Base-by-base conservation (phyloP, 352 stramenopile genomes). In the Pythium phragmitis region DNA sequence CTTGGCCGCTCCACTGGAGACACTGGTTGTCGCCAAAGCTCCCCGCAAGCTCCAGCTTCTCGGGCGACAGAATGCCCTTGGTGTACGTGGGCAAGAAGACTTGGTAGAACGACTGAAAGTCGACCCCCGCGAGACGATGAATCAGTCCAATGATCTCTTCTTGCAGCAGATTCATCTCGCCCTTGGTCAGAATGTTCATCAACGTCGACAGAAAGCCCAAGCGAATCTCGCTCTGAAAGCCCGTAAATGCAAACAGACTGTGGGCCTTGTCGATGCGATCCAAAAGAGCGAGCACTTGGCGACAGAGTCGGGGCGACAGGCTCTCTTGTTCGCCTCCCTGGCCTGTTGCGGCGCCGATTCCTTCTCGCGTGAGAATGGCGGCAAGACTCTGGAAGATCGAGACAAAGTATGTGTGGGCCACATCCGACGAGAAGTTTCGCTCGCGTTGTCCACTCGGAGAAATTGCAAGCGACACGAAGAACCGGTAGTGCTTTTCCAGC, bases 21-120 rank as follows among this genome's bases (percentile, higher is more conserved):
- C 80, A 91, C 39, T 85, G 69, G 57, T 75, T 75, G 45, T 87
- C 65, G 28, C 50, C 72, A 69, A 79, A 74, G 33, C 69, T 77
- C n/a, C 68, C 69, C 0, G 82, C 77, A 8, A 77, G 72, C 33
- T 87, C 74, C 19, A 87, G 60, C 56, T 89, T 70, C 19, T 67
- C 21, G 11, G 82, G 67, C 13, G 81, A 80, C 6, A 92, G 67
- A 30, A 89, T 89, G 33, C 90, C 74, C 55, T 88, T 80, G 23
- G 87, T 74, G 63, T 88, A 91, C 33, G 57, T 51, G 2, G 74
- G 67, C 26, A 94, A 56, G 57, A 90, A 91, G 2, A 78, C 65
- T 53, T 89, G 79, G 55, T 89, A 91, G 67, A 94, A 94, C 8
- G 79, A 89, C 30, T 74, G 57, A 60, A 91, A 90, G 60, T 94